Conservation (phyloP, 108 stramenopile genomes). For the Fragilaria radians region DNA sequence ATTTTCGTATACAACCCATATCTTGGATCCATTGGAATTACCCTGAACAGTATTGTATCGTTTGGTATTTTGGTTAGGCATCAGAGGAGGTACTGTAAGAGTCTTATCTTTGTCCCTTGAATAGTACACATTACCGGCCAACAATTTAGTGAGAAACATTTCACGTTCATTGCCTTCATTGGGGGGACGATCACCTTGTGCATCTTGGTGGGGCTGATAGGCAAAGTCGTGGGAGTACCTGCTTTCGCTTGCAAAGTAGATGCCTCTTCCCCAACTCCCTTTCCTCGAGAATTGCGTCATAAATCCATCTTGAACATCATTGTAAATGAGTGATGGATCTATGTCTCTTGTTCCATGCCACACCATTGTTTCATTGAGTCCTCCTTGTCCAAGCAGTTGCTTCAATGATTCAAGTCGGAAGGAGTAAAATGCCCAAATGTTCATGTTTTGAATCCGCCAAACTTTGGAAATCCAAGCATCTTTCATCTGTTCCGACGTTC, state of each 20-base stretch:
- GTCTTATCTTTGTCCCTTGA: background rate
- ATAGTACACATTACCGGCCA: background rate
- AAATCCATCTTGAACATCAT: slow-evolving; percentile 5
- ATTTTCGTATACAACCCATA: slow-evolving; percentile 9
- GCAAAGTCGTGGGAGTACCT: background rate
- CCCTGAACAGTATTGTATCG: slow-evolving; percentile 5
- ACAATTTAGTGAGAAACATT: slow-evolving; percentile 4
- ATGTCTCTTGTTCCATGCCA: slow-evolving; percentile 3
- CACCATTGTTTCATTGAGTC: background rate
- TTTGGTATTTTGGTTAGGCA: background rate
- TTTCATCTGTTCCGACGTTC: background rate
- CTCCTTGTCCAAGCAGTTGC: background rate
- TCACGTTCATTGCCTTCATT: background rate
- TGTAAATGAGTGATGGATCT: slow-evolving; percentile 3
- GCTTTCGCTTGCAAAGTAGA: background rate
- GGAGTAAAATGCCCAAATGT: slow-evolving; percentile 3
- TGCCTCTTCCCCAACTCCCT: slow-evolving; percentile 5
- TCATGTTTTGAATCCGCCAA: slow-evolving; percentile 4
- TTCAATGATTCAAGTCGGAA: background rate
- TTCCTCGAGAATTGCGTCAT: slow-evolving; percentile 5
- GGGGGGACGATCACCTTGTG: background rate
- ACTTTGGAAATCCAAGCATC: background rate
- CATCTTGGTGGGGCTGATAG: background rate
- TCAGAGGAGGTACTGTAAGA: background rate
- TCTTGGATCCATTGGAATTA: background rate